Evolutionary conservation across 306 rosid genomes (phyloP).

Genomic region (Cucurbita ficifolia): DNA sequence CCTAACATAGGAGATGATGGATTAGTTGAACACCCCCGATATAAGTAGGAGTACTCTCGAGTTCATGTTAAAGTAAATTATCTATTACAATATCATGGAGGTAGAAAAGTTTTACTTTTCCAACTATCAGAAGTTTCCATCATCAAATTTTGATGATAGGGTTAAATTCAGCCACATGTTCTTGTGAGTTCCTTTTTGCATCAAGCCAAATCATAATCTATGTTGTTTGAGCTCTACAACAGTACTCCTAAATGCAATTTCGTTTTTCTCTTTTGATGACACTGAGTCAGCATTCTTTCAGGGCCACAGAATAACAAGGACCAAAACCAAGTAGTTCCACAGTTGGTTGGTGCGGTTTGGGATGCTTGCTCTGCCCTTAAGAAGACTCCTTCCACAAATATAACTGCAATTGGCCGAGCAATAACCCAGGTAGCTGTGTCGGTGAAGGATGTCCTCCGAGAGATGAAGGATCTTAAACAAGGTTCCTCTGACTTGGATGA

Average conservation of each 20-base stretch:
- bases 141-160: neutral
- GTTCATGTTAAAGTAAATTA: neutral
- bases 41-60: neutral
- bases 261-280: neutral
- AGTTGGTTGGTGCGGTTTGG: slow-evolving; percentile 74
- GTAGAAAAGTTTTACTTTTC: neutral
- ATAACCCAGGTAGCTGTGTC: slow-evolving; percentile 75
- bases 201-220: neutral
- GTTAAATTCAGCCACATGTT: neutral
- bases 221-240: neutral
- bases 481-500: slow-evolving; percentile 27
- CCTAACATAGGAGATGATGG: neutral
- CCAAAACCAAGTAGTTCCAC: slow-evolving; percentile 37
- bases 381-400: slow-evolving; percentile 63
- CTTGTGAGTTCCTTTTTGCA: neutral
- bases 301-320: slow-evolving; percentile 34
- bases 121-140: neutral
- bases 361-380: slow-evolving; percentile 71
- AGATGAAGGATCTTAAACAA: slow-evolving; percentile 83
- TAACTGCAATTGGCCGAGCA: slow-evolving; percentile 71
- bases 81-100: neutral
- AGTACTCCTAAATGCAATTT: neutral
- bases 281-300: slow-evolving; percentile 13
- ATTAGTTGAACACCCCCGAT: neutral
- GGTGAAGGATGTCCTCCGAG: slow-evolving; percentile 82